Conservation (phyloP, 2,329 filamentous ascomycete species). For the Polychaeton citri region DNA sequence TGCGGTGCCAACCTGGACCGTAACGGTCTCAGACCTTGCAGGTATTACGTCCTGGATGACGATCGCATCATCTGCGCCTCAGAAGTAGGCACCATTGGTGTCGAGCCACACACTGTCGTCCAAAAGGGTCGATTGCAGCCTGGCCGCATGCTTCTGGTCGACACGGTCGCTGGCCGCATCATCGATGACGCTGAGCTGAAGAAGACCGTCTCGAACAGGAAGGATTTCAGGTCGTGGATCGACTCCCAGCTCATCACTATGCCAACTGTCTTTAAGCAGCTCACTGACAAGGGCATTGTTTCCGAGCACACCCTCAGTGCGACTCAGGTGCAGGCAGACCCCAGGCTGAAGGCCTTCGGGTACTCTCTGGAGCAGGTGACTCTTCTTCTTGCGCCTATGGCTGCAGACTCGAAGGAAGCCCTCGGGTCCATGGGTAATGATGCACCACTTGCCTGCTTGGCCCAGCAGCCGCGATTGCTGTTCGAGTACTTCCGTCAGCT, state of each 20-base stretch:
- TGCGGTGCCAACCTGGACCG: constrained; percentile 94
- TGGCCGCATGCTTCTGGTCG: constrained; percentile 89
- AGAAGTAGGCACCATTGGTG: constrained; percentile 83
- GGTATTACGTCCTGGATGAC: constrained; percentile 94
- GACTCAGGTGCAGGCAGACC: constrained; percentile 66
- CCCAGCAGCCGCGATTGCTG: constrained; percentile 75
- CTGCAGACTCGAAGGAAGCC: constrained; percentile 91
- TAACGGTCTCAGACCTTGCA: constrained; percentile 87
- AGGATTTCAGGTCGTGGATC: constrained; percentile 81
- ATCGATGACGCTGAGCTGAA: constrained; percentile 92
- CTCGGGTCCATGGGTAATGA: constrained; percentile 98
- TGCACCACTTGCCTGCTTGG: constrained; percentile 79
- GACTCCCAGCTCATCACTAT: constrained; percentile 74
- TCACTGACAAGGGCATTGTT: constrained; percentile 46
- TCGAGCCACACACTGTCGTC: constrained; percentile 79
- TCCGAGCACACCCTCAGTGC: constrained; percentile 56
- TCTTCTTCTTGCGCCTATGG: constrained; percentile 85
- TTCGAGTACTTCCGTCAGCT: constrained; percentile 97
- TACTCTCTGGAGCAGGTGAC: constrained; percentile 95
- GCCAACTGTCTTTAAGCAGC: constrained; percentile 55
- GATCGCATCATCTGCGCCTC: constrained; percentile 96
- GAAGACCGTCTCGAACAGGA: constrained; percentile 68
- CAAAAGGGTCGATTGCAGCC: constrained; percentile 91
- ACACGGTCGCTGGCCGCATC: constrained; percentile 80
- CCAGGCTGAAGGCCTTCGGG: constrained; percentile 71